Conservation (phyloP, 2,329 filamentous ascomycete genomes). For the Beauveria varroae region DNA sequence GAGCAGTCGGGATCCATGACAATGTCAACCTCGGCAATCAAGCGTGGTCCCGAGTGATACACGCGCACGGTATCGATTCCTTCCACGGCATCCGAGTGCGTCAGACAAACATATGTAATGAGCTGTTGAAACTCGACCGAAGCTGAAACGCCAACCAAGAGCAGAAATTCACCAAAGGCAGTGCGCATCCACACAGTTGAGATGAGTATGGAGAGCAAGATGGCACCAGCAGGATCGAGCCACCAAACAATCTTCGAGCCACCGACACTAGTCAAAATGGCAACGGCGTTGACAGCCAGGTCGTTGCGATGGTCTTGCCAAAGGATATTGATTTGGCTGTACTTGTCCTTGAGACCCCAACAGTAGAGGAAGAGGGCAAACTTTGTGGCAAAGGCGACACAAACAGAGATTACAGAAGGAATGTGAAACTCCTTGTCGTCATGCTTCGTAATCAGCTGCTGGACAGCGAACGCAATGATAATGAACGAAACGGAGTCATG, state of each 20-base stretch:
- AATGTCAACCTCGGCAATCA: constrained; percentile 93
- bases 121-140: constrained; percentile 82
- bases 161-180: constrained; percentile 80
- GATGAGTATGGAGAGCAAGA: constrained; percentile 73
- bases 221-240: constrained; percentile 89
- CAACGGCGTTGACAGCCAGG: constrained; percentile 91
- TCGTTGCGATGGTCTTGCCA: constrained; percentile 98
- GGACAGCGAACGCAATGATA: constrained; percentile 79
- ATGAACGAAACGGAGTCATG: constrained; percentile 92
- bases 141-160: constrained; percentile 84
- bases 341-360: constrained; percentile 82
- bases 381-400: constrained; percentile 78
- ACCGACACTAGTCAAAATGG: constrained; percentile 84
- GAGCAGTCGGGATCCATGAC: constrained; percentile 76
- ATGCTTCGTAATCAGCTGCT: constrained; percentile 54
- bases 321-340: constrained; percentile 83
- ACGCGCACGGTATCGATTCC: constrained; percentile 93
- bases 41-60: constrained; percentile 80
- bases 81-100: constrained; percentile 71
- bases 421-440: constrained; percentile 64
- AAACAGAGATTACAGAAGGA: constrained; percentile 78
- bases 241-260: constrained; percentile 87
- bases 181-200: constrained; percentile 75
- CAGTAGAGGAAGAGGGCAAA: constrained; percentile 82
- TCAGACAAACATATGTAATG: constrained; percentile 87